A percentile compares a stretch with the other conserved stretches of the same genome.
Conservation (phyloP, 352 stramenopile species). For the Thraustochytrium sp. region DNA sequence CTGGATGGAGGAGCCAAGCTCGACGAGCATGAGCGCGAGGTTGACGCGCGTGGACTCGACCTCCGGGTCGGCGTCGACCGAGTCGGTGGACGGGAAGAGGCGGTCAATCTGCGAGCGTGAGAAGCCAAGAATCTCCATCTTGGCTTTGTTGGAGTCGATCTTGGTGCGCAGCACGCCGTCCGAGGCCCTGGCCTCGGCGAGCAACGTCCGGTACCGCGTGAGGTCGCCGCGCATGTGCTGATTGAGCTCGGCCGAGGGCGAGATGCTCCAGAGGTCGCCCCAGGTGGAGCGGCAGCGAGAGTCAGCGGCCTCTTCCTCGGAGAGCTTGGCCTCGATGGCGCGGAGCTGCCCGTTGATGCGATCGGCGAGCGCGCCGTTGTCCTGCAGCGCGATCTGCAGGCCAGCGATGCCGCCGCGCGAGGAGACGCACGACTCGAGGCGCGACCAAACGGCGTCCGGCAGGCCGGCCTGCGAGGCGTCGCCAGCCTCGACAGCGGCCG, state of each 20-base stretch:
- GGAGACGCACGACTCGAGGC: background rate
- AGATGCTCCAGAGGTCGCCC: conserved; percentile 30
- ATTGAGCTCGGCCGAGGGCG: conserved; percentile 5
- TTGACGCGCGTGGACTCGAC: conserved; percentile 14
- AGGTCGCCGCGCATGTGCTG: conserved; percentile 7
- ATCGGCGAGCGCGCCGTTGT: conserved; percentile 5
- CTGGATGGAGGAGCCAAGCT: conserved; percentile 1
- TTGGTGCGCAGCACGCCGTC: conserved; percentile 21
- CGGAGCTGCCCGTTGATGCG: background rate
- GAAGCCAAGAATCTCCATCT: conserved; percentile 23
- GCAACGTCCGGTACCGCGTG: background rate
- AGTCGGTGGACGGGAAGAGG: conserved; percentile 7
- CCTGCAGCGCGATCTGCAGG: background rate
- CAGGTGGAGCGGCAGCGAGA: conserved; percentile 12
- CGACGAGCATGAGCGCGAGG: conserved; percentile 29
- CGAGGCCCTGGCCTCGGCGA: background rate
- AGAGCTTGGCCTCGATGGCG: conserved; percentile 10
- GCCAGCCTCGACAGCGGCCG: conserved; percentile 22
- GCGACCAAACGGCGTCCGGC: conserved; percentile 15
- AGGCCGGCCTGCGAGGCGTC: conserved; percentile 25
- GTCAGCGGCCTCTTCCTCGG: conserved; percentile 34
- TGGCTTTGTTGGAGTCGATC: background rate
- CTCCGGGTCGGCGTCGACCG: conserved; percentile 16
- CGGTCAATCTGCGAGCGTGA: background rate
- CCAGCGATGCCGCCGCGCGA: conserved; percentile 1